Evolutionary conservation across 2,329 filamentous ascomycete species (phyloP), one percentile per base, ranked within the genome.

Genomic region (Phialocephala sp.): DNA sequence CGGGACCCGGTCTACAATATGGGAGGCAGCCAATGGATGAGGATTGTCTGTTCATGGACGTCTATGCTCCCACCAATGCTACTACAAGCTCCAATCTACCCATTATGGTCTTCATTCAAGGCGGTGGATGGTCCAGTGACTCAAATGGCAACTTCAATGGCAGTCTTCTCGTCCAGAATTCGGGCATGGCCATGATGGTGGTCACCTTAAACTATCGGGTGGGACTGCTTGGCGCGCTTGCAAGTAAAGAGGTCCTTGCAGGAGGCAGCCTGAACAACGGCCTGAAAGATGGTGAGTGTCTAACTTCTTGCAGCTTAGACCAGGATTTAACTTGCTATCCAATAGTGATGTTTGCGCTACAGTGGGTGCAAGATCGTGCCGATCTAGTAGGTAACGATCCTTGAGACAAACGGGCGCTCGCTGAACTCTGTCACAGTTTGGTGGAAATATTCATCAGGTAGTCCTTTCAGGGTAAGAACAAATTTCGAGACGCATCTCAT

Each of bases 161-260:
- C 0, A 83, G 82, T 0, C 85, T 85, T 0, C 77, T 92, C 20
- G 80, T 88, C 24, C 73, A 81, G 35, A 87, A 86, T 0, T 84
- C 85, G n/a, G 80, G 81, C 35, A 79, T 84, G 63, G 80, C 84
- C 43, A 88, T 92, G 50, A 78, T 93, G 0, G 86, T 92, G 0
- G 88, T 93, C 6, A 88, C 82, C 14, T 83, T 91, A 76, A 93
- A 92, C 77, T 93, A 93, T 74, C 87, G 91, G 5, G 89, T 93
- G 4, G 90, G 90, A 0, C 83, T 86, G 0, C 92, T 88, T 69
- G 91, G 91, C 0, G 93, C 92, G 72, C 80, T 93, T 15, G 85
- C 85, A 3, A 80, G 86, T 61, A 77, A 83, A 12, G 83, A 88
- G 69, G 76, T 87, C 1, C 69, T 77, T 27, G 69, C 73, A 69